Evolutionary conservation across 1,284 basidiomycete species (phyloP), one percentile per base, ranked within the genome.

Genomic region (Ceratobasidium sp.): DNA sequence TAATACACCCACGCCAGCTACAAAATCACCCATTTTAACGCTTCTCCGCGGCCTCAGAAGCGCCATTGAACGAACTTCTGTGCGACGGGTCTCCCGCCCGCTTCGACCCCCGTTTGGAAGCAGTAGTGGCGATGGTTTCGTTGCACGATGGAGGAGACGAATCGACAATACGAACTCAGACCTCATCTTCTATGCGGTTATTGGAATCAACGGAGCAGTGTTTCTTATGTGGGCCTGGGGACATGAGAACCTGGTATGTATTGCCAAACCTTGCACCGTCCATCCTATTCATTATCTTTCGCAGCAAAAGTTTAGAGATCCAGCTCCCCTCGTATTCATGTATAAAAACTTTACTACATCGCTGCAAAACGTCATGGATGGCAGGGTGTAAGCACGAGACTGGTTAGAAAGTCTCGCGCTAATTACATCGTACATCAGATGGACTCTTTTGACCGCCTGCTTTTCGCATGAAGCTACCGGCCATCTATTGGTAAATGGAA

Each of bases 381-480:
- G 76, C 43, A 62, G 75, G 43, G 34, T 71, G 76, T 69, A 22
- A 64, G 64, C 63, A 29, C 14, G 0, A 8, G 24, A n/a, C 13
- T 43, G 1, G n/a, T 61, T 6, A 22, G 9, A 3, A 13, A 46
- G n/a, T 16, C 58, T 27, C 22, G 43, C 22, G 39, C n/a, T 63
- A 24, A 74, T 43, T 48, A 22, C 34, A 24, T 37, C 46, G 1
- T 24, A 8, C 5, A 29, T 19, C 34, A 77, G 77, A 22, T 77
- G 77, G 77, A 77, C 77, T 14, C 76, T 77, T 41, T 48, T 77
- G 27, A 77, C 77, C 29, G 53, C 77, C 9, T 76, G 69, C 41
- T 77, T 77, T 64, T 77, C 77, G 22, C 77, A 77, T 27, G 66
- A 75, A 46, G 49, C 56, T 49, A 65, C 76, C 2, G 62, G 59